Evolutionary conservation across 2,329 filamentous ascomycete species (phyloP), one percentile per base, ranked within the genome.

Genomic region (Colletotrichum viniferum): DNA sequence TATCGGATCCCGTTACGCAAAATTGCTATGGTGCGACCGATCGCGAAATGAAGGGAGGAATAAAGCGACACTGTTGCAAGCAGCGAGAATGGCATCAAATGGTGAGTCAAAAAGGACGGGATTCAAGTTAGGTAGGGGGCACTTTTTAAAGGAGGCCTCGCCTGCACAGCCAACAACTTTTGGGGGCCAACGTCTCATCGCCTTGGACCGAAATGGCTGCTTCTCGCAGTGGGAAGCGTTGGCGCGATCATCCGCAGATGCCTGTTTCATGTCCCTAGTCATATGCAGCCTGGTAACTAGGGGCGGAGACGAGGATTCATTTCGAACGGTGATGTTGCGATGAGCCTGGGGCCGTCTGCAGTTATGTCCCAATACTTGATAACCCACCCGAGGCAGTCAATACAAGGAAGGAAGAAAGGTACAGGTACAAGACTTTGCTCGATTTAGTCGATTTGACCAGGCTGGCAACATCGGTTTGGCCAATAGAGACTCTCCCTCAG

Each of bases 71-170:
- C 1, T 10, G 36, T 0, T 43, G 8, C 0, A 43, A n/a, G 36
- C 1, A 1, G 36, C 36, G 36, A 18, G 3, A 43, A 43, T 43
- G 7, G 18, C 16, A 38, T 3, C 16, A 38, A 18, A n/a, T 4
- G 3, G 2, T 38, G 36, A 38, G 16, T 1, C 2, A 18, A 38
- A 38, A 3, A 38, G 1, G 4, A 5, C 2, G 2, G 2, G 16
- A 38, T 10, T n/a, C 36, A n/a, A 43, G 2, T 10, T 10, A n/a
- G 36, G 8, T 3, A 18, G 36, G 36, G 8, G 36, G 36, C 1
- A 43, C 36, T 43, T 43, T 43, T 43, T 43, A 10, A 43, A 43
- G 36, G 36, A 43, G 36, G 36, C 36, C 36, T 43, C 36, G 36
- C 16, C 36, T 43, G 36, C 16, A 43, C 36, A 43, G 36, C 36